Evolutionary conservation across 2,329 filamentous ascomycete species (phyloP).

Genomic region (Septoria linicola): DNA sequence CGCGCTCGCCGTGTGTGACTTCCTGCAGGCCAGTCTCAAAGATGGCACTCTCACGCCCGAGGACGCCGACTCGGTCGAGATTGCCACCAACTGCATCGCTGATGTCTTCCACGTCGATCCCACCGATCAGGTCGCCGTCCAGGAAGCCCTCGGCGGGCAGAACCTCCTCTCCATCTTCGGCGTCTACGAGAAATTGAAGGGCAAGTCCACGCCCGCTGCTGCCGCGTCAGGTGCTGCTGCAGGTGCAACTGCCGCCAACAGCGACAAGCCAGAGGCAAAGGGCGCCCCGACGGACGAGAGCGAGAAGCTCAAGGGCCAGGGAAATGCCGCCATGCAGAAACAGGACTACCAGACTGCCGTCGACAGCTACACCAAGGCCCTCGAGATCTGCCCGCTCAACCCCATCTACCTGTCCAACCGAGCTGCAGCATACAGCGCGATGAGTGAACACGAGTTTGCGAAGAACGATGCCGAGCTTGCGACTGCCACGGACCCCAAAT

Average conservation of each 20-base stretch:
- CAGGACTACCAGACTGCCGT: conserved; percentile 87
- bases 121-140: conserved; percentile 68
- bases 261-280: conserved; percentile 45
- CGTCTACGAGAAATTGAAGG: conserved; percentile 93
- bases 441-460: conserved; percentile 79
- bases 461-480: conserved; percentile 87
- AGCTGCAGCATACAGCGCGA: conserved; percentile 85
- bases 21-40: conserved; percentile 76
- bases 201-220: conserved; percentile 54
- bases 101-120: conserved; percentile 95
- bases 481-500: conserved; percentile 80
- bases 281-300: conserved; percentile 66
- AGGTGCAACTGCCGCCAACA: conserved; percentile 43
- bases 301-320: conserved; percentile 82
- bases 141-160: conserved; percentile 78
- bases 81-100: conserved; percentile 89
- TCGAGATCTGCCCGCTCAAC: conserved; percentile 77
- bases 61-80: conserved; percentile 89
- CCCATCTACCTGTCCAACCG: conserved; percentile 98
- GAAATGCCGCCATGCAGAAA: conserved; percentile 91
- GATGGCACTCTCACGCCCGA: conserved; percentile 87
- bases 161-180: conserved; percentile 88
- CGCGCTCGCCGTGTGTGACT: conserved; percentile 95
- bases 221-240: conserved; percentile 41
- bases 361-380: conserved; percentile 81